Evolutionary conservation across 805 yeast species (phyloP), one percentile per base, ranked within the genome.

Genomic region (Hanseniaspora valbyensis): DNA sequence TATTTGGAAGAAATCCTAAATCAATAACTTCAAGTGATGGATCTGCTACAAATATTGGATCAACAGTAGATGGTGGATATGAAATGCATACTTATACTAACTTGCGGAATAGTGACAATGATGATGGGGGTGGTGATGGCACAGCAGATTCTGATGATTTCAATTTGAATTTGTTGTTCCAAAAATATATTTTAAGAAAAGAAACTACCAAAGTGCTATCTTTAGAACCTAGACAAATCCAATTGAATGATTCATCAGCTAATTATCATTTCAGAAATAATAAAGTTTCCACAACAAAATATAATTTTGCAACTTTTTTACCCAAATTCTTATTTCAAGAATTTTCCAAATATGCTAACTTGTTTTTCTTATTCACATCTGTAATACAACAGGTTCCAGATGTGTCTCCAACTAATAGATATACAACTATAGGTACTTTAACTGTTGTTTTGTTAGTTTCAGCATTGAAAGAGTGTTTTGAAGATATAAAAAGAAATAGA

Each of bases 271-370:
- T 76, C 66, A 72, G 75, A 52, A 89, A 80, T 53, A 92, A 92
- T 65, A 89, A 89, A 62, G 81, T 92, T 56, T 83, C 95, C 26
- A 94, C 99, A 4, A 89, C 98, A 12, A 92, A 92, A 64, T 92
- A 94, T 69, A 94, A 92, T 63, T 66, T 80, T 53, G 95, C 92
- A 22, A 94, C 98, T 0, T 92, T 92, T 59, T 56, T 92, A 44
- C 98, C 98, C 21, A 94, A 94, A 66, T 92, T 92, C 62, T 67
- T 92, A 55, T 87, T 88, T 59, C 98, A 92, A 69, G 98, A 92
- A 66, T 94, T 92, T 66, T 85, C 96, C 54, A 92, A 90, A 66
- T 94, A 92, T 63, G 96, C 99, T 10, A 92, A 92, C 62, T 70
- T 92, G 64, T 92, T 92, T 68, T 92, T 92, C 65, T 69, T 92